A percentile compares a stretch with the other conserved stretches of the same genome.
phyloP scores from a whole-genome alignment of 345 rosid species.

The Pugionium cornutum region DNA sequence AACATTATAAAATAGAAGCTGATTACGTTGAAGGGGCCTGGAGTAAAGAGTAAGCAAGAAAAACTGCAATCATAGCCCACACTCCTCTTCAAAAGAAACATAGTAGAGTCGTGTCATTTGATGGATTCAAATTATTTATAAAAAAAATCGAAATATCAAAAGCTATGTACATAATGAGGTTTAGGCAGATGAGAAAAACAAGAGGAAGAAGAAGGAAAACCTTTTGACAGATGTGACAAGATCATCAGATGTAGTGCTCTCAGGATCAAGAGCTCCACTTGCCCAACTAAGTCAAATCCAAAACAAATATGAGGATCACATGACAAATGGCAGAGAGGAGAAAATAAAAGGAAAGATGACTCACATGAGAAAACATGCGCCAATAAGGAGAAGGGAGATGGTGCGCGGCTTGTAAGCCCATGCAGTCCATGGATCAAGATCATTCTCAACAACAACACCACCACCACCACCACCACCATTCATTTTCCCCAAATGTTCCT shows the following conservation, averaged over 20 bases:
- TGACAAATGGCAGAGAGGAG: not conserved
- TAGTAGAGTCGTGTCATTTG: slow-evolving; percentile 23
- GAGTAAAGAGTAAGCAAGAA: slow-evolving; percentile 92
- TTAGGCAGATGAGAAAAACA: not conserved
- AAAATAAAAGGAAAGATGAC: slow-evolving; percentile 24
- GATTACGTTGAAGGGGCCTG: slow-evolving; percentile 99
- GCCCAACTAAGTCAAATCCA: slow-evolving; percentile 67
- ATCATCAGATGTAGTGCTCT: slow-evolving; percentile 60
- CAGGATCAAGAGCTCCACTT: slow-evolving; percentile 94
- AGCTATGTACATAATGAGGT: not conserved
- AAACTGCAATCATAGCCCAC: slow-evolving; percentile 98
- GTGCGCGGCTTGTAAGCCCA: slow-evolving; percentile 99
- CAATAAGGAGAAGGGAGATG: slow-evolving; percentile 78
- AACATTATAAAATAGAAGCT: not conserved
- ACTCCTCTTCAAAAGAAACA: slow-evolving; percentile 66
- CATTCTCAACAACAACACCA: slow-evolving; percentile 36
- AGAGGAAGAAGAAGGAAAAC: slow-evolving; percentile 40
- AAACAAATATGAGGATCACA: not conserved
- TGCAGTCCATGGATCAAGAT: slow-evolving; percentile 98
- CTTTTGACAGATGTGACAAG: slow-evolving; percentile 90
- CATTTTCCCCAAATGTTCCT: slow-evolving; percentile 50
- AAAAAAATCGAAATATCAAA: not conserved
- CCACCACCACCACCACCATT: slow-evolving; percentile 33
- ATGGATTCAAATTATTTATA: not conserved
- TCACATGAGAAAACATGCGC: slow-evolving; percentile 95